Percentiles rank a stretch among this genome's conserved stretches.
Evolutionary conservation across 768 basidiomycete species (phyloP).

Genomic region (Amyloporia xantha): DNA sequence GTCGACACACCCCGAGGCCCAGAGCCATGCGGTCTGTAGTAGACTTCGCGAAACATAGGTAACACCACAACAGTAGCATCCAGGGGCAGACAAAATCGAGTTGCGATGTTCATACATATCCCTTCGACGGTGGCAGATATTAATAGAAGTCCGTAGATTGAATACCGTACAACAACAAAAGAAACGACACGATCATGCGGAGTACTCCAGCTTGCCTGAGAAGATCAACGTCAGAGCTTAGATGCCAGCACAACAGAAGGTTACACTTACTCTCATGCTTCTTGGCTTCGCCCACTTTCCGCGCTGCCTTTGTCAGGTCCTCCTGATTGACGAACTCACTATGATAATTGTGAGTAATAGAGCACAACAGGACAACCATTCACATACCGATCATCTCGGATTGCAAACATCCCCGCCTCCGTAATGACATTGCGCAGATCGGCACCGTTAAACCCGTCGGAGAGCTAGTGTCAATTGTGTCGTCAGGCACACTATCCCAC

Average conservation of each 20-base stretch:
- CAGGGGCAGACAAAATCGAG: no score
- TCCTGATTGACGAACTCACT: conserved; percentile 92
- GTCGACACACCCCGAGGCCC: no score
- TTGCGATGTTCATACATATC: no score
- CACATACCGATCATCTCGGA: conserved; percentile 83
- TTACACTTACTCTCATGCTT: conserved; percentile 87
- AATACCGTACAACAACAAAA: no score
- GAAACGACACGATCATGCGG: conserved; percentile 24
- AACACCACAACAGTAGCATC: no score
- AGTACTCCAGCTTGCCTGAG: conserved; percentile 39
- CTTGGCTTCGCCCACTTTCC: conserved; percentile 95
- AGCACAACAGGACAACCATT: not conserved
- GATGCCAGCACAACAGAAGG: not conserved
- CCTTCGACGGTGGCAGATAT: no score
- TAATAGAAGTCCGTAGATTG: no score
- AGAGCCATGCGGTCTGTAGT: no score
- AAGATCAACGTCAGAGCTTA: conserved; percentile 2
- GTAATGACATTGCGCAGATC: conserved; percentile 94
- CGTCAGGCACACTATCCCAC: not conserved
- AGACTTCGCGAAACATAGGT: no score
- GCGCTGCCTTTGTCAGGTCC: conserved; percentile 91
- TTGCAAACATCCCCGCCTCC: conserved; percentile 97
- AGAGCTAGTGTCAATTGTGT: conserved; percentile 41
- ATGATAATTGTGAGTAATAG: conserved; percentile 1
- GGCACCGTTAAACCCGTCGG: conserved; percentile 93